Conservation (phyloP, 148 eudicot species). For the Euryodendron excelsum region DNA sequence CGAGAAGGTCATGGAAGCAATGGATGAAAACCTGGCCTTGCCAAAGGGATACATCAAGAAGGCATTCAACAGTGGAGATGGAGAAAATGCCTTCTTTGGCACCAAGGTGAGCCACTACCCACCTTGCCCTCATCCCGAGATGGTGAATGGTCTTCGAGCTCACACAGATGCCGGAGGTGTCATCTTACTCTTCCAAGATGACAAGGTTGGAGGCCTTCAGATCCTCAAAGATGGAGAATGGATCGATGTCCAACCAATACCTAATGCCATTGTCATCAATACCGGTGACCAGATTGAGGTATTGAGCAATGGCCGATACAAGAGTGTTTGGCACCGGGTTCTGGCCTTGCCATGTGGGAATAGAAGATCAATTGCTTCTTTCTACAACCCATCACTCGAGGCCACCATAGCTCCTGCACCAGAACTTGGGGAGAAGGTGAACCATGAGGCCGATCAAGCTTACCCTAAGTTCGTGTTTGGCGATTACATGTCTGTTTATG, state of each 20-base stretch:
- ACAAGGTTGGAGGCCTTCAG: slow-evolving; percentile 59
- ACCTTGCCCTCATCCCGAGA: slow-evolving; percentile 79
- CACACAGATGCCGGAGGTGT: slow-evolving; percentile 97
- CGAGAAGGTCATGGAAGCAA: slow-evolving; percentile 63
- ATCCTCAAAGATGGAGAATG: slow-evolving; percentile 73
- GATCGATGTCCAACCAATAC: slow-evolving; percentile 78
- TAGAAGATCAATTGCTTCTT: slow-evolving; percentile 78
- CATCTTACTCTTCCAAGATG: slow-evolving; percentile 88
- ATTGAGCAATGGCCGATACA: slow-evolving; percentile 80
- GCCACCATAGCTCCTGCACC: slow-evolving; percentile 75
- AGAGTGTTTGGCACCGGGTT: slow-evolving; percentile 88
- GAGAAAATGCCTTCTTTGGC: slow-evolving; percentile 68
- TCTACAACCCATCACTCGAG: slow-evolving; percentile 69
- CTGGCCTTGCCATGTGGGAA: slow-evolving; percentile 45
- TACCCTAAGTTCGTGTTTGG: slow-evolving; percentile 83
- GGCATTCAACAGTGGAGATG: slow-evolving; percentile 50
- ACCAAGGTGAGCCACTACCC: slow-evolving; percentile 97
- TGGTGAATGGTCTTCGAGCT: slow-evolving; percentile 64
- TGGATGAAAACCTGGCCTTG: slow-evolving; percentile 86
- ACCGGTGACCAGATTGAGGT: slow-evolving; percentile 93
- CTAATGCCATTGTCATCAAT: slow-evolving; percentile 77
- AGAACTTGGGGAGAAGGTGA: slow-evolving; percentile 32
- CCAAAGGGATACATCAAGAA: slow-evolving; percentile 75
- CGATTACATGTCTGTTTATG: slow-evolving; percentile 84
- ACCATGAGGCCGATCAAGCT: slow-evolving; percentile 13